Evolutionary conservation across 768 basidiomycete species (phyloP).

Genomic region (Pholiota microspora): DNA sequence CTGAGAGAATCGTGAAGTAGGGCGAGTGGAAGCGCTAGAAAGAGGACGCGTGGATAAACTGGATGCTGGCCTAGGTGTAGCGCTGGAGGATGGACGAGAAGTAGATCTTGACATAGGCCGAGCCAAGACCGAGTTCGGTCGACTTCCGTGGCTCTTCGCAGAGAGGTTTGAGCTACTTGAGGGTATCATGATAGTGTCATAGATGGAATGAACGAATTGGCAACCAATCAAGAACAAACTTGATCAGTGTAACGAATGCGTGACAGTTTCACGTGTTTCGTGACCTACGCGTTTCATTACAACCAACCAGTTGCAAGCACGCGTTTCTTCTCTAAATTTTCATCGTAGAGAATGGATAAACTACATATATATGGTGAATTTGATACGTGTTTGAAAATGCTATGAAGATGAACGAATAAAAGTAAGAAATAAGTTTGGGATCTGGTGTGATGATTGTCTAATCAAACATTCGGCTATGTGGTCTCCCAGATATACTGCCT

Average conservation of each 20-base stretch:
- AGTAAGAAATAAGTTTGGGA: background rate
- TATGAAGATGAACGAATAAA: background rate
- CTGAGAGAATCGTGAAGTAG: constrained; percentile 40
- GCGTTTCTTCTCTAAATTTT: background rate
- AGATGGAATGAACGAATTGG: background rate
- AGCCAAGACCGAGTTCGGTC: constrained; percentile 24
- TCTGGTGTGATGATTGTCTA: background rate
- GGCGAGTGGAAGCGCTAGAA: constrained; percentile 30
- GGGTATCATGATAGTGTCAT: constrained; percentile 16
- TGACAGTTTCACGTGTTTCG: background rate
- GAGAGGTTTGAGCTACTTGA: constrained; percentile 24
- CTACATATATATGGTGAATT: background rate
- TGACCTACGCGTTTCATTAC: constrained; percentile 1
- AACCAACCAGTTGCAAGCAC: background rate
- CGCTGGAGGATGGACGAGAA: constrained; percentile 43
- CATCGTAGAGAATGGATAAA: background rate
- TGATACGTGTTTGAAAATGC: background rate
- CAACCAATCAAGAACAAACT: background rate
- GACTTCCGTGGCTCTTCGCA: constrained; percentile 17
- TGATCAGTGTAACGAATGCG: background rate
- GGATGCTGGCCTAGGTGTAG: constrained; percentile 44
- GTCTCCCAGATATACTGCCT: constrained; percentile 11
- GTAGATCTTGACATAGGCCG: constrained; percentile 40
- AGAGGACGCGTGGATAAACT: constrained; percentile 36
- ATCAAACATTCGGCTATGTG: constrained; percentile 14